phyloP scores from a whole-genome alignment of 2,329 filamentous ascomycete species.

The Cytospora piceae region DNA sequence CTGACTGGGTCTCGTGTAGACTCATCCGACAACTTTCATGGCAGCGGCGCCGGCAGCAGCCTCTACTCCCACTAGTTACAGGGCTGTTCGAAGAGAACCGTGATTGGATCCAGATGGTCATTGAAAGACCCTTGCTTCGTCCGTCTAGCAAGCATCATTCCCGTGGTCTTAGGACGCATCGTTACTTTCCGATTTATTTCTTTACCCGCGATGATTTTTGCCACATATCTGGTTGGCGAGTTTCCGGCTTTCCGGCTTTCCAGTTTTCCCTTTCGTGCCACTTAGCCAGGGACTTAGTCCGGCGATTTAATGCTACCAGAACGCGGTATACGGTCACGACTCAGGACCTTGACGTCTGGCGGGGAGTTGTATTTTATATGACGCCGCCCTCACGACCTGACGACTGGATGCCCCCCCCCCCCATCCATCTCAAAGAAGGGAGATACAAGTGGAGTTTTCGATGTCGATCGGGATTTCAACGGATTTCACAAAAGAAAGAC shows the following conservation, averaged over 20 bases:
- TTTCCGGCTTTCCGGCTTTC: constrained; percentile 6
- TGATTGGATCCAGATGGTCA: constrained; percentile 17
- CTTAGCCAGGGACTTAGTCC: not conserved
- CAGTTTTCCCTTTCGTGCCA: constrained; percentile 25
- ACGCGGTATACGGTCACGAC: constrained; percentile 24
- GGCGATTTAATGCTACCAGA: constrained; percentile 26
- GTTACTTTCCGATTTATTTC: constrained; percentile 21
- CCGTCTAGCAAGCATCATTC: constrained; percentile 20
- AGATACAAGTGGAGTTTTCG: constrained; percentile 16
- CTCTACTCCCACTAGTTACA: constrained; percentile 29
- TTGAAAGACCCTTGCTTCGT: constrained; percentile 15
- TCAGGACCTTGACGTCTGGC: constrained; percentile 22
- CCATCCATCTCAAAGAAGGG: constrained; percentile 6
- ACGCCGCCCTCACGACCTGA: constrained; percentile 27
- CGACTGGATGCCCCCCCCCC: constrained; percentile 25
- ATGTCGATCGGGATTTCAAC: constrained; percentile 25
- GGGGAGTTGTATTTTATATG: constrained; percentile 17
- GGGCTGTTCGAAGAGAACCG: constrained; percentile 5
- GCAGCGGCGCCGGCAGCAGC: constrained; percentile 28
- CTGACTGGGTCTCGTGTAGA: constrained; percentile 31
- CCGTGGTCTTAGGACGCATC: constrained; percentile 23
- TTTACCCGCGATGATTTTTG: constrained; percentile 18
- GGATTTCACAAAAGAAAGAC: constrained; percentile 26
- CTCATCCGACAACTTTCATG: constrained; percentile 31
- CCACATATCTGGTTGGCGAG: constrained; percentile 14